Percentiles rank a stretch among this genome's conserved stretches.
Conservation (phyloP, 208 protist genomes). For the Leishmania aethiopica region DNA sequence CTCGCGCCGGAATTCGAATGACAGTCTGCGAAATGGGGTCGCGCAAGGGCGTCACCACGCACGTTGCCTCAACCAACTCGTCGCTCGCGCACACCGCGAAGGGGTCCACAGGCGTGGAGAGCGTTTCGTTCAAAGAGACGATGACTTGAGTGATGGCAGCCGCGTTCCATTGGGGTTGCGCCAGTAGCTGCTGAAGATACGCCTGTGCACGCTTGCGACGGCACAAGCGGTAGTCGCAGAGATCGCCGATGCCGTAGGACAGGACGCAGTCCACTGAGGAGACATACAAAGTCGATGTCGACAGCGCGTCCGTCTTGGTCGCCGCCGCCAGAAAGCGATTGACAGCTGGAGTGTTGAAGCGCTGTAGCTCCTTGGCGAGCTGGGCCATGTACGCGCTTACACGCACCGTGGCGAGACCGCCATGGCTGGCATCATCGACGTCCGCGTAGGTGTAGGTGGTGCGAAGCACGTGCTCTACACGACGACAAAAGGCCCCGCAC, state of each 20-base stretch:
- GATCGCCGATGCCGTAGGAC: conserved; percentile 56
- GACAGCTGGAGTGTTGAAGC: conserved; percentile 26
- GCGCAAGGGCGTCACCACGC: conserved; percentile 50
- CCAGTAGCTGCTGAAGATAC: conserved; percentile 42
- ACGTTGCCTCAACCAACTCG: conserved; percentile 34
- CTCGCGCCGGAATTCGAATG: conserved; percentile 61
- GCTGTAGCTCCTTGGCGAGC: conserved; percentile 20
- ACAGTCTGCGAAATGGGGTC: conserved; percentile 64
- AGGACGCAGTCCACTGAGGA: conserved; percentile 27
- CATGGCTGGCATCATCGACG: conserved; percentile 20
- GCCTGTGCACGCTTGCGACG: conserved; percentile 32
- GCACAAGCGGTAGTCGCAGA: conserved; percentile 43
- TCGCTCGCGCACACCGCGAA: conserved; percentile 26
- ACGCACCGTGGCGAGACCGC: conserved; percentile 11
- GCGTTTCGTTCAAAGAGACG: conserved; percentile 28
- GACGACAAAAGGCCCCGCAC: conserved; percentile 45
- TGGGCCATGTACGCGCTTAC: conserved; percentile 32
- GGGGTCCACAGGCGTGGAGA: conserved; percentile 14
- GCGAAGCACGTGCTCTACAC: conserved; percentile 35
- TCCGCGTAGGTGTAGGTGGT: conserved; percentile 34
- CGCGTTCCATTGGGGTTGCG: conserved; percentile 32
- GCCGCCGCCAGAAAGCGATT: conserved; percentile 5
- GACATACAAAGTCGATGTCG: conserved; percentile 10
- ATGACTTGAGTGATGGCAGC: conserved; percentile 25
- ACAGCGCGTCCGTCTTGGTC: background rate